Evolutionary conservation across 345 rosid species (phyloP).

Genomic region (Lepidium sativum): DNA sequence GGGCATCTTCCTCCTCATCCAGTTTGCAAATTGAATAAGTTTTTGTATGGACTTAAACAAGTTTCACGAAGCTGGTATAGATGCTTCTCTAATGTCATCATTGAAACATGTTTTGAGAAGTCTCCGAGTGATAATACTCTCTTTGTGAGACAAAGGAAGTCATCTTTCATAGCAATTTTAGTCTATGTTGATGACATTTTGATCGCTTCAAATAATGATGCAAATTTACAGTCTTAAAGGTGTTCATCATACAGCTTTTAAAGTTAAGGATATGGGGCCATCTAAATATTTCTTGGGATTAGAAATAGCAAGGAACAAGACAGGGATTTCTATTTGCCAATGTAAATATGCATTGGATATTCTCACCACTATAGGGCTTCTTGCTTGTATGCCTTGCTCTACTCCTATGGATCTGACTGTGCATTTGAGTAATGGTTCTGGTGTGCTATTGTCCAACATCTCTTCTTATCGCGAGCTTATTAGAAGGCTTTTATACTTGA

Average conservation of each 20-base stretch:
- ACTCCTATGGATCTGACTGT: no score
- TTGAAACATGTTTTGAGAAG: not conserved
- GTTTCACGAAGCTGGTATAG: not conserved
- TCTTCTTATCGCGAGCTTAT: not conserved
- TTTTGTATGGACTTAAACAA: not conserved
- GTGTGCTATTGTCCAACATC: rapidly evolving
- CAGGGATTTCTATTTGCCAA: rapidly evolving
- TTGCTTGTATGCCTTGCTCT: not conserved
- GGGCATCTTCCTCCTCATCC: not conserved
- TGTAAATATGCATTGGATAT: not conserved
- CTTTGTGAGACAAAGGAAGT: no score
- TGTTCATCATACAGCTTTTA: rapidly evolving
- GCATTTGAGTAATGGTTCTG: not conserved
- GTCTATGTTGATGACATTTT: no score
- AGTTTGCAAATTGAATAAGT: rapidly evolving
- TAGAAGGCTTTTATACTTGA: rapidly evolving
- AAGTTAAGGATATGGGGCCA: not conserved
- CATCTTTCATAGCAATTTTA: no score
- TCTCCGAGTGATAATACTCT: no score
- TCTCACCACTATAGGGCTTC: rapidly evolving
- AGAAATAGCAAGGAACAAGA: rapidly evolving
- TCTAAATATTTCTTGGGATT: rapidly evolving
- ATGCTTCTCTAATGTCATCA: not conserved
- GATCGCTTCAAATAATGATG: no score
- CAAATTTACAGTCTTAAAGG: not conserved